Conservation (phyloP, 306 rosid genomes). For the Prunus fruticosa region DNA sequence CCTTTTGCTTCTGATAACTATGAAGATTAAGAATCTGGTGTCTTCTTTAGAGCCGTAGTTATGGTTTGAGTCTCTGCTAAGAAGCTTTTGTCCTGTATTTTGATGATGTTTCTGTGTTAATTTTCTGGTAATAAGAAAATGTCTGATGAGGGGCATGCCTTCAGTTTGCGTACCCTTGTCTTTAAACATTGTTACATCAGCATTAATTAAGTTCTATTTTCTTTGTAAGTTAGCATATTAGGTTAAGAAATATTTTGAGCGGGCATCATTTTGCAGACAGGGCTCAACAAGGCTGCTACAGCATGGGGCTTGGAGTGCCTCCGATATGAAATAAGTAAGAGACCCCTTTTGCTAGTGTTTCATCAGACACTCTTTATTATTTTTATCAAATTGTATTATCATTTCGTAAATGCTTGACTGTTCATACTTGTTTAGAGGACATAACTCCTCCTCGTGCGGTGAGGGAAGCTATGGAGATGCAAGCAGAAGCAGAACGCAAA, state of each 20-base stretch:
- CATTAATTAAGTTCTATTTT: not conserved
- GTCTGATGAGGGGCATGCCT: not conserved
- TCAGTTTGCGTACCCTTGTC: not conserved
- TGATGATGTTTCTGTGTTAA: not conserved
- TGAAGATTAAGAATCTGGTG: not conserved
- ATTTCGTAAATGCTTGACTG: slow-evolving; percentile 2
- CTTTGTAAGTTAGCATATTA: not conserved
- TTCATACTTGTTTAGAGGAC: slow-evolving; percentile 65
- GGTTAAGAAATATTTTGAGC: slow-evolving; percentile 9
- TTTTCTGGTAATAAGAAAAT: not conserved
- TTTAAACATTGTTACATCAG: not conserved
- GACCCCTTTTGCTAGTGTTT: slow-evolving; percentile 13
- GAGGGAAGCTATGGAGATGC: slow-evolving; percentile 97
- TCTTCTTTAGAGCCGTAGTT: not conserved
- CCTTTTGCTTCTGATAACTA: not conserved
- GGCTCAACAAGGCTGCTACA: slow-evolving; percentile 82
- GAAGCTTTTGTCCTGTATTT: not conserved
- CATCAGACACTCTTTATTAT: slow-evolving; percentile 3
- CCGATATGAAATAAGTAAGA: slow-evolving; percentile 89
- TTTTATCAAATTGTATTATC: not conserved
- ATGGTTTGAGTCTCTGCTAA: not conserved
- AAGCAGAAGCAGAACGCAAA: slow-evolving; percentile 97
- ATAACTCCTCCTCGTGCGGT: slow-evolving; percentile 97
- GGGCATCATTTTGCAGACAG: slow-evolving; percentile 53
- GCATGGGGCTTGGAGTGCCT: slow-evolving; percentile 96